Percentiles rank a stretch among this genome's conserved stretches.
Evolutionary conservation across 225 moss, liverwort and hornwort species (phyloP).

Genomic region (Takakia lepidozioides): DNA sequence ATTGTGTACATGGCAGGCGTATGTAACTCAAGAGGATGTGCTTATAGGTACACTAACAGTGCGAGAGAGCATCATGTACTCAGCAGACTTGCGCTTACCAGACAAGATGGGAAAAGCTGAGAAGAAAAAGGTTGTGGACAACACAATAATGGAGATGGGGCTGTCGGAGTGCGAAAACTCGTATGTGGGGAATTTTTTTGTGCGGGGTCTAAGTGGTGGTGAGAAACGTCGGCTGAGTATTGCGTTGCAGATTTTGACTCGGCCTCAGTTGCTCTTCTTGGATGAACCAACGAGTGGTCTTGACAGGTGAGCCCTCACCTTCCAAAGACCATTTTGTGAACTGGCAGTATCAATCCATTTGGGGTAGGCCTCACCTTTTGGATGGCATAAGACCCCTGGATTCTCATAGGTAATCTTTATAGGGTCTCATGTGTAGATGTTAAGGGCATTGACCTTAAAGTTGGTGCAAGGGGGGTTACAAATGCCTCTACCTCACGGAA

Average conservation of each 20-base stretch:
- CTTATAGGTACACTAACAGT: slow-evolving; percentile 83
- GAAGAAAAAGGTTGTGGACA: slow-evolving; percentile 56
- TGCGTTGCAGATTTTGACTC: slow-evolving; percentile 74
- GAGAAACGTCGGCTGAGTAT: slow-evolving; percentile 91
- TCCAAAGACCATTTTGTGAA: too few species aligned
- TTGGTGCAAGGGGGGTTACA: too few species aligned
- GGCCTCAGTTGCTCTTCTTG: slow-evolving; percentile 73
- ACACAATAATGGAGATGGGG: slow-evolving; percentile 74
- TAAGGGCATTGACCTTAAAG: too few species aligned
- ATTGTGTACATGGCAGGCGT: too few species aligned
- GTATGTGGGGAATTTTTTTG: slow-evolving; percentile 79
- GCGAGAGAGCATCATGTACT: slow-evolving; percentile 61
- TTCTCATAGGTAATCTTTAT: too few species aligned
- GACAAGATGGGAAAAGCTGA: slow-evolving; percentile 27
- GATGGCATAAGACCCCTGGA: too few species aligned
- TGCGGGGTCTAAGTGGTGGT: slow-evolving; percentile 74
- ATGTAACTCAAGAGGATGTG: slow-evolving; percentile 83
- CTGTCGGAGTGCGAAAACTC: slow-evolving; percentile 59
- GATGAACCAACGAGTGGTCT: too few species aligned
- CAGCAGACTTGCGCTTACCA: slow-evolving; percentile 64
- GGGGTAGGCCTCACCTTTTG: too few species aligned
- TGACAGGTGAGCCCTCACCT: too few species aligned
- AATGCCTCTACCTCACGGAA: too few species aligned
- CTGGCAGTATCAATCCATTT: too few species aligned
- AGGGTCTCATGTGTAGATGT: too few species aligned